phyloP scores from a whole-genome alignment of 2,329 filamentous ascomycete species.

The Hypoxylon sp. region DNA sequence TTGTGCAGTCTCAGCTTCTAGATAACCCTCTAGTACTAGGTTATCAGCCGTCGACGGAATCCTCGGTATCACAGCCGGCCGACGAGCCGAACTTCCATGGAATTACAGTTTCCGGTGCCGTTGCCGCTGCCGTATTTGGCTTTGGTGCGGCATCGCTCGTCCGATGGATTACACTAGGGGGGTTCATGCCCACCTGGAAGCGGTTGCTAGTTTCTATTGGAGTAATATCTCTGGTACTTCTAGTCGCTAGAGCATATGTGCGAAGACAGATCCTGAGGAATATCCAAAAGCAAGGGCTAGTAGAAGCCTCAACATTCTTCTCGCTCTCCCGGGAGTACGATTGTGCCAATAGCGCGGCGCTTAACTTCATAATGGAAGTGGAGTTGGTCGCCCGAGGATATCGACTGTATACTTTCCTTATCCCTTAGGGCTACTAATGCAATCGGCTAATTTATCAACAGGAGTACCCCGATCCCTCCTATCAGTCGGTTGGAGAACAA shows the following conservation, averaged over 20 bases:
- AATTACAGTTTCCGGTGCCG: constrained; percentile 51
- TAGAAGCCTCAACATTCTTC: constrained; percentile 52
- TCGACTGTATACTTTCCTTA: constrained; percentile 51
- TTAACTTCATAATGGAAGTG: constrained; percentile 56
- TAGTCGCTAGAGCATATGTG: constrained; percentile 51
- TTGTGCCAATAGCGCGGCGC: constrained; percentile 53
- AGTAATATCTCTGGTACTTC: constrained; percentile 41
- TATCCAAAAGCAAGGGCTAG: constrained; percentile 52
- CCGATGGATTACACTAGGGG: constrained; percentile 51
- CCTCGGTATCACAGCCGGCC: constrained; percentile 40
- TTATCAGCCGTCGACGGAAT: constrained; percentile 45
- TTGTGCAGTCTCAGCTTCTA: constrained; percentile 54
- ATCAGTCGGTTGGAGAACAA: constrained; percentile 91
- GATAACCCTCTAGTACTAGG: constrained; percentile 54
- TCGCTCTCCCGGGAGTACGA: constrained; percentile 53
- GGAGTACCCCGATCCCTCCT: constrained; percentile 91
- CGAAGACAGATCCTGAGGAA: constrained; percentile 53
- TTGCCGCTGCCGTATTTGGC: constrained; percentile 52
- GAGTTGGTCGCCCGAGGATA: constrained; percentile 55
- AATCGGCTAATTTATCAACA: constrained; percentile 56
- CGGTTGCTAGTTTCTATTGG: constrained; percentile 47
- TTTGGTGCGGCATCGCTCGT: constrained; percentile 51
- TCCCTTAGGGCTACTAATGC: background rate
- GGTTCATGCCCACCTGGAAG: constrained; percentile 50
- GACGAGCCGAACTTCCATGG: constrained; percentile 49